phyloP scores from a whole-genome alignment of 2,329 filamentous ascomycete genomes.

The Colletotrichum destructivum region DNA sequence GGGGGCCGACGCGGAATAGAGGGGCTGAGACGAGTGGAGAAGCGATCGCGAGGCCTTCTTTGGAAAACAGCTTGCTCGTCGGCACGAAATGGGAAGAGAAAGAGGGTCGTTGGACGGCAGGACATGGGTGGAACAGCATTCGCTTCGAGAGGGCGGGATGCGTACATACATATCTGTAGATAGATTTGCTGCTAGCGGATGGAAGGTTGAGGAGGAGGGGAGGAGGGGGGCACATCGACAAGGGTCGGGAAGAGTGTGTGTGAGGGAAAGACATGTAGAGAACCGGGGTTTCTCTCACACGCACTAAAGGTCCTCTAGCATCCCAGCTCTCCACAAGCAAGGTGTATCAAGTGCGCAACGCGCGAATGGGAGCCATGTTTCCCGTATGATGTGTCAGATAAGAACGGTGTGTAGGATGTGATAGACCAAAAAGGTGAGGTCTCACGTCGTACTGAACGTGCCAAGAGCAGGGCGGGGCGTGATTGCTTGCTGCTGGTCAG shows the following conservation, averaged over 20 bases:
- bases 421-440: constrained; percentile 30
- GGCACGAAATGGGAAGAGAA: constrained; percentile 30
- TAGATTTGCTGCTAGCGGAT: constrained; percentile 38
- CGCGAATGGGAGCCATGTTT: constrained; percentile 27
- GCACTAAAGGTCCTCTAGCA: constrained; percentile 41
- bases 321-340: constrained; percentile 41
- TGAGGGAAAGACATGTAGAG: constrained; percentile 34
- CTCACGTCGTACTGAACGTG: constrained; percentile 37
- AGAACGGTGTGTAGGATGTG: constrained; percentile 37
- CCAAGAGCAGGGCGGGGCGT: constrained; percentile 12
- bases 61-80: constrained; percentile 36
- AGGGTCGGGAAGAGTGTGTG: constrained; percentile 27
- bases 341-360: constrained; percentile 29
- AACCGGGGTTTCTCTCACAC: constrained; percentile 40
- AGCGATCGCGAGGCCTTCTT: constrained; percentile 41
- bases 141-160: constrained; percentile 40
- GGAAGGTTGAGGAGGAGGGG: constrained; percentile 19
- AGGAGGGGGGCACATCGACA: constrained; percentile 16
- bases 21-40: constrained; percentile 41
- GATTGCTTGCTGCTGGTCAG: constrained; percentile 14
- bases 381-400: constrained; percentile 37
- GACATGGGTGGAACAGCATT: constrained; percentile 27
- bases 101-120: constrained; percentile 37
- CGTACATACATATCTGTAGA: constrained; percentile 43
- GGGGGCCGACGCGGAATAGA: constrained; percentile 37